Percentiles rank a stretch among this genome's conserved stretches.
Evolutionary conservation across 2,329 filamentous ascomycete genomes (phyloP).

Genomic region (Cladosporium sp.): DNA sequence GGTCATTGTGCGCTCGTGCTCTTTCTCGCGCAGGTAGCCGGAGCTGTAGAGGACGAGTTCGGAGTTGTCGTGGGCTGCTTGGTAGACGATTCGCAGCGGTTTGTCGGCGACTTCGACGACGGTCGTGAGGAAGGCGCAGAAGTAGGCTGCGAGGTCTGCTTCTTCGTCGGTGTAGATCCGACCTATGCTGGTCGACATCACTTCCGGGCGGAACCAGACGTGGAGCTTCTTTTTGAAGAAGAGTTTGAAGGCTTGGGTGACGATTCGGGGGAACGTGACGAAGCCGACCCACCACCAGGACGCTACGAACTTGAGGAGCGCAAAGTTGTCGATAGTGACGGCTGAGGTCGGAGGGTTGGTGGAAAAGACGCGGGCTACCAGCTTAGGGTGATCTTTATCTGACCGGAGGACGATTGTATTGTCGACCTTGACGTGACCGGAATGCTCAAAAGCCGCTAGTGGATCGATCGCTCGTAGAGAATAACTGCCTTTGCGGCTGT

Average conservation of each 20-base stretch:
- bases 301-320: slow-evolving; percentile 26
- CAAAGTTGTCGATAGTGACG: slow-evolving; percentile 38
- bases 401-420: slow-evolving; percentile 59
- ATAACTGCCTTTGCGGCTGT: slow-evolving; percentile 49
- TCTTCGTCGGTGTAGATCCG: slow-evolving; percentile 52
- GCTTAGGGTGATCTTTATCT: slow-evolving; percentile 57
- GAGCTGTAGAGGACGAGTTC: slow-evolving; percentile 31
- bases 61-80: slow-evolving; percentile 36
- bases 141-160: slow-evolving; percentile 35
- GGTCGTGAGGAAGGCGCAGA: slow-evolving; percentile 38
- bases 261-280: slow-evolving; percentile 61
- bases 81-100: slow-evolving; percentile 51
- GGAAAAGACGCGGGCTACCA: slow-evolving; percentile 59
- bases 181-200: slow-evolving; percentile 52
- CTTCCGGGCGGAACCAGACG: slow-evolving; percentile 64
- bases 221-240: slow-evolving; percentile 56
- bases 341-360: slow-evolving; percentile 50
- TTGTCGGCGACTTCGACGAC: slow-evolving; percentile 47
- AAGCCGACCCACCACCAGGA: slow-evolving; percentile 66
- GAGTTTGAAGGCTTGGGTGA: slow-evolving; percentile 56
- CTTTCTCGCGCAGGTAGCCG: slow-evolving; percentile 32
- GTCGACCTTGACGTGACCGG: slow-evolving; percentile 42
- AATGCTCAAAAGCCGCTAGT: slow-evolving; percentile 30
- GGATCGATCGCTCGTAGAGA: slow-evolving; percentile 45
- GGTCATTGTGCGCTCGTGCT: slow-evolving; percentile 44